Base-by-base conservation (phyloP, 257 asterid species). In the Nyctanthes arbortristis region DNA sequence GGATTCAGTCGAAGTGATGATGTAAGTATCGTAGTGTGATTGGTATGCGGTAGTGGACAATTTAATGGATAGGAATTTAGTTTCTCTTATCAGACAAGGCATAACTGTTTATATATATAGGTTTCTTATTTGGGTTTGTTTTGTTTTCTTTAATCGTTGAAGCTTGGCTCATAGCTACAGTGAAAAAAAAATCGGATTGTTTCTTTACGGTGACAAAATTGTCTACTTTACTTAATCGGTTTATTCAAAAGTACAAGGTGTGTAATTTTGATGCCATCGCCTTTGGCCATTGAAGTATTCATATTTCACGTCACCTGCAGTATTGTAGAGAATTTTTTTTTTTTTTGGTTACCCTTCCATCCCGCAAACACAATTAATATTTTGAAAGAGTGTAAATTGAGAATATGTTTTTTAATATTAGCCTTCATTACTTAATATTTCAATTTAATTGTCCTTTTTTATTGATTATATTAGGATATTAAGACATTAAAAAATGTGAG, bases 181-280 rank as follows among this genome's bases (percentile, higher is more conserved):
- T 62, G 75, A 59, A 75, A 70, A 66, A 56, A 56, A 66, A 36
- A 43, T 57, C 28, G 24, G 68, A 59, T 68, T 13, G 25, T 14
- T 68, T 52, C 72, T 62, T 71, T 75, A 66, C 73, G 66, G 69
- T 73, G 70, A 31, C 65, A 78, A 29, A 78, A 78, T 77, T 63
- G 67, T 39, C 13, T 43, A 39, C 65, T 45, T 39, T 66, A 58
- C 36, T 30, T 22, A 47, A 49, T 34, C 27, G 29, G 47, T 66
- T 67, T 77, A n/a, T n/a, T n/a, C n/a, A n/a, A n/a, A n/a, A n/a
- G n/a, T n/a, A n/a, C n/a, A n/a, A n/a, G n/a, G n/a, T n/a, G 65
- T 66, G 69, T 63, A 72, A 65, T 63, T 68, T 36, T 67, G 55
- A 18, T 45, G 28, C 52, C 37, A 64, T n/a, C 25, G 59, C 61